Evolutionary conservation across 2,329 filamentous ascomycete genomes (phyloP), one percentile per base, ranked within the genome.

Genomic region (Phyllosticta ampelicida): DNA sequence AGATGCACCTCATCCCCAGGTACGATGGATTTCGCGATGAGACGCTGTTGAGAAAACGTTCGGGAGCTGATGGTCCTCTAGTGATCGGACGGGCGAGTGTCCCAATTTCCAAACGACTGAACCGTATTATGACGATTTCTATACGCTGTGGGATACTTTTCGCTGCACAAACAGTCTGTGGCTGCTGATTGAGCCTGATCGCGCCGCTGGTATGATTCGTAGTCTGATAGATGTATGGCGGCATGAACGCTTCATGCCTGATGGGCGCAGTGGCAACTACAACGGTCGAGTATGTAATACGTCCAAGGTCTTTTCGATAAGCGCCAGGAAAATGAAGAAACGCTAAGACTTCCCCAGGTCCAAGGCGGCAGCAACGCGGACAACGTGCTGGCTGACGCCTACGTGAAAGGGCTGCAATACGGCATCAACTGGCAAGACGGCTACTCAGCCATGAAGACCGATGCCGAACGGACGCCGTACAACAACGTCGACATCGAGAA

Each of bases 241-340:
- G 4, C 51, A 64, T 30, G 70, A 71, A 51, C 67, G 68, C 6
- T 72, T 60, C 54, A 68, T 72, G 64, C 70, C 70, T 0, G 70
- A 71, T 55, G 69, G 67, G 0, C 63, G 70, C 10, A 65, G 64
- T 26, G 65, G 67, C 1, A 68, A 70, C 28, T 71, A 67, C 60
- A 72, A 71, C 20, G 70, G 69, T 16, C 60, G 55, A 13, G 55
- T 56, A n/a, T n/a, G n/a, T n/a, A n/a, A n/a, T n/a, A n/a, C n/a
- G n/a, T n/a, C n/a, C 10, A 28, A 29, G 5, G 11, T 18, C 28
- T 19, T 3, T n/a, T 16, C 3, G 9, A 51, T 5, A 18, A 52
- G 3, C 16, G 10, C 5, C 19, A 78, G 76, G 57, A 84, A 80
- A 61, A 75, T 86, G 2, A 6, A 9, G 5, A 49, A 1, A 28